Base-by-base conservation (phyloP, 2,329 filamentous ascomycete species). In the Tolypocladium pustulatum region DNA sequence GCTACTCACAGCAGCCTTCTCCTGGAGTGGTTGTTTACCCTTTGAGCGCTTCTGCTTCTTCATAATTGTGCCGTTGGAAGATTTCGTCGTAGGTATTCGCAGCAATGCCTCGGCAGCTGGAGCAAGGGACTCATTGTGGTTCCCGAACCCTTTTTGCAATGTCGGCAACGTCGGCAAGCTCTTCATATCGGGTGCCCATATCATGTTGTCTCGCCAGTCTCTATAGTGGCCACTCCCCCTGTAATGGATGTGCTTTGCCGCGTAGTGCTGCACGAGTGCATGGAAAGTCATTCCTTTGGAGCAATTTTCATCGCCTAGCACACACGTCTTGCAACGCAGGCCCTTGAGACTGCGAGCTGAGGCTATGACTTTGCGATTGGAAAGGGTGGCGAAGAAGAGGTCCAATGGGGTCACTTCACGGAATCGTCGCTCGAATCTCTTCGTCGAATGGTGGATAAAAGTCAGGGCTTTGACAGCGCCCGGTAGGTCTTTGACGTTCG, bases 391-490 rank as follows among this genome's bases (percentile, higher is more conserved):
- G 59, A 79, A 81, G 61, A 88, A 84, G 70, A 85, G 78, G 15
- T 72, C 71, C 38, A 91, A 67, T 10, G 79, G 75, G 1, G 84
- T 81, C 46, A 79, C 77, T 60, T 84, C 77, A 20, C 74, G 74
- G 68, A 86, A 90, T 55, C 76, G 77, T 20, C 79, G 70, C 51
- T 78, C 75, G 66, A 86, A 90, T 40, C 76, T 77, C 58, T 78
- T 78, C 58, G 81, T 76, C 56, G 85, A 73, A 67, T 88, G 84
- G 66, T 87, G 78, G 49, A 92, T 78, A 12, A 89, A 75, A 54
- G 84, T 79, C 60, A 82, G 81, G 20, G 89, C 77, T 63, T 84
- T 83, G 54, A 89, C 77, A 60, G 80, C 81, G 43, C 81, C 80
- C 17, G 85, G 80, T 20, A 90, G 72, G 56, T 85, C 80, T 63